phyloP scores from a whole-genome alignment of 164 flowering plant species.

The Malania oleifera region DNA sequence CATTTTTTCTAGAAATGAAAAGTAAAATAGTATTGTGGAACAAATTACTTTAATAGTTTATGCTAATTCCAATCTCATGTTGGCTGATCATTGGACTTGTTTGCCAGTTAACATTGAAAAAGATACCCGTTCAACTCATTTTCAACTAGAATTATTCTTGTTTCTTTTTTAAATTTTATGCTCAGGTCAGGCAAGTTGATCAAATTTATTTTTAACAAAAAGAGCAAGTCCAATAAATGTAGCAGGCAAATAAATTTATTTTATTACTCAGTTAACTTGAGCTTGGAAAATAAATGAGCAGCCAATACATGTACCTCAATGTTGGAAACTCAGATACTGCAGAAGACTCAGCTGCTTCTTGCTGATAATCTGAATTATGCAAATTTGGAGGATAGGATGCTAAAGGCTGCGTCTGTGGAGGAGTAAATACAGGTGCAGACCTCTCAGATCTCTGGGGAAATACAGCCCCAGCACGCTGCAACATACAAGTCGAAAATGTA shows the following conservation, averaged over 20 bases:
- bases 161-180: too few relatives aligned
- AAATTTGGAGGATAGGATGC: conserved; percentile 63
- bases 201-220: too few relatives aligned
- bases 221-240: too few relatives aligned
- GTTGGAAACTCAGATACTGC: conserved; percentile 75
- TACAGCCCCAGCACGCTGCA: conserved; percentile 94
- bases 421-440: conserved; percentile 80
- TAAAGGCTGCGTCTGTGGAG: conserved; percentile 85
- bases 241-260: not conserved
- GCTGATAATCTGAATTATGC: conserved; percentile 41
- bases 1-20: too few relatives aligned
- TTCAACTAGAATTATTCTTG: too few relatives aligned
- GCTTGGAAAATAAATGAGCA: not conserved
- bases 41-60: too few relatives aligned
- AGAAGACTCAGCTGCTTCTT: conserved; percentile 62
- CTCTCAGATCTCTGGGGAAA: conserved; percentile 86
- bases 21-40: too few relatives aligned
- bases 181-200: too few relatives aligned
- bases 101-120: too few relatives aligned
- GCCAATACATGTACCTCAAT: conserved; percentile 51
- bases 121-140: too few relatives aligned
- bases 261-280: not conserved
- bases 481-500: conserved; percentile 8
- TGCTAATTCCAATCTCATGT: too few relatives aligned
- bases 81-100: too few relatives aligned